Evolutionary conservation across 768 basidiomycete species (phyloP).

Genomic region (Amanita fuliginea): DNA sequence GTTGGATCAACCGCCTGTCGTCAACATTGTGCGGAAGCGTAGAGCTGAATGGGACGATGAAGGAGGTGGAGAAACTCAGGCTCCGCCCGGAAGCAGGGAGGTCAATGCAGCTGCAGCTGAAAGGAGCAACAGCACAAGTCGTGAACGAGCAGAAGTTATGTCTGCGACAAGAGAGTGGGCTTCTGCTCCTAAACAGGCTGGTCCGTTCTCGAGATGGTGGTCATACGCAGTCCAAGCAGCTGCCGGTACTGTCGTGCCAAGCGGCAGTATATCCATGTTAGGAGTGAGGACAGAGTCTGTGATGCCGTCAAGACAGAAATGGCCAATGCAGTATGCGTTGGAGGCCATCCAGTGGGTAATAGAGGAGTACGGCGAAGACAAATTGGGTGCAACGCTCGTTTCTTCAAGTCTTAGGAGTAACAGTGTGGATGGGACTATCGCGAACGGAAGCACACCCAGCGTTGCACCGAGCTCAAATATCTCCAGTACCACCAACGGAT

Average conservation of each 20-base stretch:
- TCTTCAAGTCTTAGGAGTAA: background rate
- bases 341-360: slow-evolving; percentile 78
- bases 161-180: slow-evolving; percentile 28
- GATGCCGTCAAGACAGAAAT: slow-evolving; percentile 42
- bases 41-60: slow-evolving; percentile 66
- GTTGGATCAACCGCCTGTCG: slow-evolving; percentile 85
- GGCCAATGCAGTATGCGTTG: slow-evolving; percentile 72
- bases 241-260: slow-evolving; percentile 70
- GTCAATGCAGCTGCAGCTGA: background rate
- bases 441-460: background rate
- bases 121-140: slow-evolving; percentile 8
- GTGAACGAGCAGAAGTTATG: slow-evolving; percentile 4
- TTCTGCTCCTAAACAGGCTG: slow-evolving; percentile 54
- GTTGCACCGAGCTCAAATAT: slow-evolving; percentile 11
- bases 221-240: slow-evolving; percentile 63
- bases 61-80: slow-evolving; percentile 16
- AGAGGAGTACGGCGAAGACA: slow-evolving; percentile 41
- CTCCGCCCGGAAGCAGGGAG: slow-evolving; percentile 8
- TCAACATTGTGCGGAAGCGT: slow-evolving; percentile 56
- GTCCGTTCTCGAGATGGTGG: slow-evolving; percentile 62
- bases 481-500: slow-evolving; percentile 41
- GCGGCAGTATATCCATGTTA: slow-evolving; percentile 25
- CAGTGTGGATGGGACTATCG: background rate
- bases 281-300: slow-evolving; percentile 19
- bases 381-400: background rate